Conservation (phyloP, 192 early-diverging fungal species). For the Phlyctochytrium planicorne region DNA sequence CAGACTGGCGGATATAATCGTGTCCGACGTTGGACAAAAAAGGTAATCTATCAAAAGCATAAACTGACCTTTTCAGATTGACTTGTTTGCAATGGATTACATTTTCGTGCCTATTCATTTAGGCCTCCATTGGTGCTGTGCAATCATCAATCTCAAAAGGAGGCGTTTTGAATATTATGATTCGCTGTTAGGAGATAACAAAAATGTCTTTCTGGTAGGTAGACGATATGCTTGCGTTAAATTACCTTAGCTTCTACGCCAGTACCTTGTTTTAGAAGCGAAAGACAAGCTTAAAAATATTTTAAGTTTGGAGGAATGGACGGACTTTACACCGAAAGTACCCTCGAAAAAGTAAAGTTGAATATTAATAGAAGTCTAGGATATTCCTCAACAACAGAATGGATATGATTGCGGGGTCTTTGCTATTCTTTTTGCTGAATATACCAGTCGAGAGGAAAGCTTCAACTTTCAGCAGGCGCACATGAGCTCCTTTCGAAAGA, state of each 20-base stretch:
- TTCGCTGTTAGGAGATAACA: slow-evolving; percentile 70
- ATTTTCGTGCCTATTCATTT: slow-evolving; percentile 84
- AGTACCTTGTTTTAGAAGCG: slow-evolving; percentile 71
- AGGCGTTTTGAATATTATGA: slow-evolving; percentile 81
- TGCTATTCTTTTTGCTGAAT: slow-evolving; percentile 84
- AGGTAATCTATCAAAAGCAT: not conserved
- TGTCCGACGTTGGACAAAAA: slow-evolving; percentile 75
- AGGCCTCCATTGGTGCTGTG: slow-evolving; percentile 73
- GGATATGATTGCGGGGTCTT: slow-evolving; percentile 96
- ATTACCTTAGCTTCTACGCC: slow-evolving; percentile 46
- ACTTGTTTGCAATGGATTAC: slow-evolving; percentile 75
- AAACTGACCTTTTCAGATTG: slow-evolving; percentile 40
- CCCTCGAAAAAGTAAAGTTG: not conserved
- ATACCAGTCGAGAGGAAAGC: slow-evolving; percentile 51
- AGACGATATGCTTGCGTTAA: not conserved
- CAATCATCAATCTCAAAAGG: slow-evolving; percentile 56
- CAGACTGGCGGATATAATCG: slow-evolving; percentile 65
- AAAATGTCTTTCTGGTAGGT: slow-evolving; percentile 44
- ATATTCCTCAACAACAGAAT: slow-evolving; percentile 82
- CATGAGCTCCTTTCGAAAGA: slow-evolving; percentile 69
- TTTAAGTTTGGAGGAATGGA: slow-evolving; percentile 71
- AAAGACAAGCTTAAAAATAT: slow-evolving; percentile 66
- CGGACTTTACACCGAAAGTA: slow-evolving; percentile 53
- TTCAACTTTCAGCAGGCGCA: slow-evolving; percentile 74
- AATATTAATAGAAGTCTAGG: slow-evolving; percentile 34